A percentile compares a stretch with the other conserved stretches of the same genome.
Evolutionary conservation across 2,329 filamentous ascomycete genomes (phyloP).

Genomic region (Aspergillus sp.): DNA sequence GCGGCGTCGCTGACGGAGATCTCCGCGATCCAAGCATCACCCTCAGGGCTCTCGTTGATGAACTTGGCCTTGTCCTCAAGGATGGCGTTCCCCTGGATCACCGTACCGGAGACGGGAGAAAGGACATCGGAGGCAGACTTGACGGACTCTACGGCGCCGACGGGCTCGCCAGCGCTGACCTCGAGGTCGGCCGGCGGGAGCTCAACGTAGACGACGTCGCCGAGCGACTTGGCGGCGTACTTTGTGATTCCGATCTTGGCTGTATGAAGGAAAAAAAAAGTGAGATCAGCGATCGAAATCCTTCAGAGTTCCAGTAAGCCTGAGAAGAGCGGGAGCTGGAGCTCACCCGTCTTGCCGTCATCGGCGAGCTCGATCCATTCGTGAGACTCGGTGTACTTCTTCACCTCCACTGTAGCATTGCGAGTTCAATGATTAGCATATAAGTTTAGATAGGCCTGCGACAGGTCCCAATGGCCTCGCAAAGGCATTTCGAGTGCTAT

Average conservation of each 20-base stretch:
- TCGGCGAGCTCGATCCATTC: conserved; percentile 93
- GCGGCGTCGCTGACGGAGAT: conserved; percentile 73
- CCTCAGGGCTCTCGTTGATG: conserved; percentile 91
- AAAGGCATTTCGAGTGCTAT: conserved; percentile 9
- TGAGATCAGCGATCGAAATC: not conserved
- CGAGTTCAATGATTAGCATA: conserved; percentile 31
- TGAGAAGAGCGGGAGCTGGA: not conserved
- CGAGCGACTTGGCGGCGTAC: conserved; percentile 89
- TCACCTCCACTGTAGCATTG: conserved; percentile 50
- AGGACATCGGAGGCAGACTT: conserved; percentile 99
- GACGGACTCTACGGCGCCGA: conserved; percentile 96
- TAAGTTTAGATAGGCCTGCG: not conserved
- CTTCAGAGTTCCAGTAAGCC: not conserved
- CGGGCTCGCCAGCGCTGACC: conserved; percentile 75
- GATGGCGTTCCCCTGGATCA: conserved; percentile 72
- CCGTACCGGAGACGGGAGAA: conserved; percentile 77
- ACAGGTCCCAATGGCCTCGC: conserved; percentile 13
- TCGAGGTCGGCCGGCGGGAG: conserved; percentile 74
- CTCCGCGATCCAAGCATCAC: conserved; percentile 91
- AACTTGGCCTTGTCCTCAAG: conserved; percentile 84
- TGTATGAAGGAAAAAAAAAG: conserved; percentile 33
- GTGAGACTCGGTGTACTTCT: conserved; percentile 95
- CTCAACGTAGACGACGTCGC: conserved; percentile 97
- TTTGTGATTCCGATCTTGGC: conserved; percentile 80
- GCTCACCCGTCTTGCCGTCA: conserved; percentile 74